phyloP scores from a whole-genome alignment of 495 filamentous ascomycete genomes.

The Xylaria castorea region DNA sequence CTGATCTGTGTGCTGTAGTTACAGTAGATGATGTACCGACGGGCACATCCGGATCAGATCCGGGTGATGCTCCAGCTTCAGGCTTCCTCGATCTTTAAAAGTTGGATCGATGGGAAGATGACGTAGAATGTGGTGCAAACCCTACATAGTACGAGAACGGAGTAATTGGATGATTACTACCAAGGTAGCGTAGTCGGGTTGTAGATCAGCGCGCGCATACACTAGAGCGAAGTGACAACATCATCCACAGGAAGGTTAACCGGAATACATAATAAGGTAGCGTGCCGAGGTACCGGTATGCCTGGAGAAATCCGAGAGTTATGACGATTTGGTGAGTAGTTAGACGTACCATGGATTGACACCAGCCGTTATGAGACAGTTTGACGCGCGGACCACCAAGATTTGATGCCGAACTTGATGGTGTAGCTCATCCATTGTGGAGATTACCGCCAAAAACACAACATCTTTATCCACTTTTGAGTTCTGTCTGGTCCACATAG shows the following conservation, averaged over 20 bases:
- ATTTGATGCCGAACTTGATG: no score
- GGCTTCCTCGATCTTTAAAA: not conserved
- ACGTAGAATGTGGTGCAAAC: slow-evolving; percentile 16
- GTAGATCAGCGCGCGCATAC: not conserved
- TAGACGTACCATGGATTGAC: slow-evolving; percentile 5
- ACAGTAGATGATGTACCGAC: not conserved
- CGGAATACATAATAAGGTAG: not conserved
- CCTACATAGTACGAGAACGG: not conserved
- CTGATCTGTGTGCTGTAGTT: not conserved
- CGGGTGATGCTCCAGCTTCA: not conserved
- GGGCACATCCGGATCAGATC: not conserved
- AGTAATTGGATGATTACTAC: slow-evolving; percentile 11
- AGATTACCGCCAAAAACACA: not conserved
- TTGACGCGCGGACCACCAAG: slow-evolving; percentile 5
- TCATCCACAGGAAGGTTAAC: not conserved
- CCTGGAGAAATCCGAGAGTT: not conserved
- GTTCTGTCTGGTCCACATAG: not conserved
- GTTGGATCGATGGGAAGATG: not conserved
- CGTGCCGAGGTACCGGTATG: slow-evolving; percentile 17
- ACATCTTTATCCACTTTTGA: not conserved
- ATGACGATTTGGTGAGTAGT: slow-evolving; percentile 8
- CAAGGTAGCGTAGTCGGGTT: not conserved
- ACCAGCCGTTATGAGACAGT: not conserved
- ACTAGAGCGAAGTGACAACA: not conserved
- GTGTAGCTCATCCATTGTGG: not conserved